These are phyloP conservation scores for Pestalotiopsis sp. DNA, from an alignment of 2,329 filamentous ascomycete genomes.

Conservation along the genomic window DNA sequence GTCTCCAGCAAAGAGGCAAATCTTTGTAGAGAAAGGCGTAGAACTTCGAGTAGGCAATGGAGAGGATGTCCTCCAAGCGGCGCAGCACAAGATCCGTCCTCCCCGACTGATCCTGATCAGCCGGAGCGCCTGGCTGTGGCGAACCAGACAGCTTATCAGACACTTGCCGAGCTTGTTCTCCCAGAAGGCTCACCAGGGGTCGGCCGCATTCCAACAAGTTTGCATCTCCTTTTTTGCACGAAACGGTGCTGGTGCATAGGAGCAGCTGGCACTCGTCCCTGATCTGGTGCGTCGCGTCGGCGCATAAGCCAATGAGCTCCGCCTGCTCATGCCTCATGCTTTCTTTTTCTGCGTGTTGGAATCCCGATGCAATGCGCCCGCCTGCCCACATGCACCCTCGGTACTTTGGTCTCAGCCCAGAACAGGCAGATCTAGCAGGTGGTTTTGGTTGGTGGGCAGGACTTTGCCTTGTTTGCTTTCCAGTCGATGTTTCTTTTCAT, in stretches of 20 bases:
- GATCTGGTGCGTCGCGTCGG: conserved; percentile 11
- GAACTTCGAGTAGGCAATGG: conserved; percentile 65
- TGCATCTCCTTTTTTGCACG: not conserved
- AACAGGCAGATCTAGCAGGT: no score
- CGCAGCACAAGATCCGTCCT: conserved; percentile 27
- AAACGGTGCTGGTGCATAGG: not conserved
- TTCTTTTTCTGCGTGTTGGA: not conserved
- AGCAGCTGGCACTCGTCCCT: conserved; percentile 7
- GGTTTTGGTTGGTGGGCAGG: no score
- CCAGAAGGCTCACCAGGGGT: conserved; percentile 13
- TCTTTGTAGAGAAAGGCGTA: conserved; percentile 70
- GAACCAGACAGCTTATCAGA: not conserved
- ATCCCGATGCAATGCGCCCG: no score
- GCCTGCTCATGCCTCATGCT: not conserved
- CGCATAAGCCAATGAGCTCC: not conserved
- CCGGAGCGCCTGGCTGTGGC: not conserved
- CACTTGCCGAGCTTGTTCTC: conserved; percentile 9
- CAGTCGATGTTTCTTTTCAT: no score
- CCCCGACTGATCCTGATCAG: not conserved
- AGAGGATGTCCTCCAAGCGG: conserved; percentile 58
- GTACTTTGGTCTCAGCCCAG: no score
- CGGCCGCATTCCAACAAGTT: conserved; percentile 10
- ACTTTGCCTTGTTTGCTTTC: no score
- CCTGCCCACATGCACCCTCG: no score
- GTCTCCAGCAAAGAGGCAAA: conserved; percentile 69